Base-by-base conservation (phyloP, 306 rosid species). In the Sesbania bispinosa region DNA sequence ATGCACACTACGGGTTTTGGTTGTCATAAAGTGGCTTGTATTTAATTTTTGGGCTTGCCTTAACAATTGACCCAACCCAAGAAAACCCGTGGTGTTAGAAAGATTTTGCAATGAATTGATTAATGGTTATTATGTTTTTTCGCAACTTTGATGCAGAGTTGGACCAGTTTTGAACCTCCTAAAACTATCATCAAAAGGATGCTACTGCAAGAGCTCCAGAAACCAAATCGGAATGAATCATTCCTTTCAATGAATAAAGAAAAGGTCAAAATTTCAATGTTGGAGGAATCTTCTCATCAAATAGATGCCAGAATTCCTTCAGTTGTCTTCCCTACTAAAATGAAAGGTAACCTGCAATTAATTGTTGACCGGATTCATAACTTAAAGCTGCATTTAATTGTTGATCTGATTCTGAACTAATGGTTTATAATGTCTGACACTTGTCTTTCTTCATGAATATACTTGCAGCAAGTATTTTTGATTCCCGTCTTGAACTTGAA, bases 141-240 rank as follows among this genome's bases (percentile, higher is more conserved):
- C 47, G 48, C 71, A n/a, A 57, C 63, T 73, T 62, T 18, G 74
- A 43, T 82, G 84, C 86, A 88, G 98, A 86, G 88, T 79, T 86
- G 88, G 97, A 88, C 89, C 59, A 76, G 76, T 63, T 85, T 84
- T 70, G 89, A 93, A 55, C 97, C 98, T 73, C 86, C 96, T 66
- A 90, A 86, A 84, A 84, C 96, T 27, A 90, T 79, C 47, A 87
- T 90, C 30, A 85, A 88, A 75, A 85, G 98, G 83, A 75, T 76
- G 83, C 70, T 86, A 74, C 81, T 87, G 87, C 86, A 83, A 84
- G 94, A 91, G 69, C 78, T 62, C 55, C 84, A 64, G 45, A 85
- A 83, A 81, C 79, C 80, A 7, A 83, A 73, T 39, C 47, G 60
- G 36, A 81, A 27, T 51, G 66, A 63, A 43, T 77, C 87, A 8